Evolutionary conservation across 2,329 filamentous ascomycete species (phyloP).

Genomic region (Periconia sp.): DNA sequence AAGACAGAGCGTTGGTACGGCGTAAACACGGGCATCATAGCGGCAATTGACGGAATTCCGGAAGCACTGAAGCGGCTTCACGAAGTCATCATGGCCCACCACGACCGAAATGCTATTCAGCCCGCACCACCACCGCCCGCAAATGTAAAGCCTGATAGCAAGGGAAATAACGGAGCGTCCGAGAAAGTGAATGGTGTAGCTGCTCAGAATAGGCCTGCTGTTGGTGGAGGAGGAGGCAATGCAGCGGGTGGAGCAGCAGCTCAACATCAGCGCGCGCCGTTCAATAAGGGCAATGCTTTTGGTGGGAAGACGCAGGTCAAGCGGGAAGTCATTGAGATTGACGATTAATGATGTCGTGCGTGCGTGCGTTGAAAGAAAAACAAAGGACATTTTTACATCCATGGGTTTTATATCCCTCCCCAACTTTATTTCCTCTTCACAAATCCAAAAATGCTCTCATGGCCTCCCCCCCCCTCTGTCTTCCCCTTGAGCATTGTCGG

Average conservation of each 20-base stretch:
- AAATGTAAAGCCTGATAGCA: background rate
- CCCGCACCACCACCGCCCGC: constrained; percentile 1
- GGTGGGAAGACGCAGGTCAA: background rate
- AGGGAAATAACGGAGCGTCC: background rate
- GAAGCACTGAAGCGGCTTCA: constrained; percentile 43
- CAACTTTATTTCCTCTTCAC: too few relatives aligned
- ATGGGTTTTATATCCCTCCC: too few relatives aligned
- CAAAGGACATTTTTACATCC: too few relatives aligned
- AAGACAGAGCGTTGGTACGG: constrained; percentile 42
- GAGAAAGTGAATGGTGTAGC: background rate
- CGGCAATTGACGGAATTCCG: constrained; percentile 37
- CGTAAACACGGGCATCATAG: constrained; percentile 40
- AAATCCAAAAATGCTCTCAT: too few relatives aligned
- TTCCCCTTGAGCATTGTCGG: too few relatives aligned
- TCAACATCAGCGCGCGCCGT: background rate
- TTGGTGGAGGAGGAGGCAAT: background rate
- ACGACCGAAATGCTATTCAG: constrained; percentile 29
- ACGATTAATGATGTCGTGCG: background rate
- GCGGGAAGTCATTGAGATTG: constrained; percentile 8
- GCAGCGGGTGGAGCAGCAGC: background rate
- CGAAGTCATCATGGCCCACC: constrained; percentile 38
- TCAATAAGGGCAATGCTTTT: background rate
- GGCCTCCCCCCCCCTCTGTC: too few relatives aligned
- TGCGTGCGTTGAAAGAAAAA: too few relatives aligned
- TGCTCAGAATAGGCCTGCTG: background rate